Evolutionary conservation across 805 yeast genomes (phyloP).

Genomic region (Ogataea saltuana): DNA sequence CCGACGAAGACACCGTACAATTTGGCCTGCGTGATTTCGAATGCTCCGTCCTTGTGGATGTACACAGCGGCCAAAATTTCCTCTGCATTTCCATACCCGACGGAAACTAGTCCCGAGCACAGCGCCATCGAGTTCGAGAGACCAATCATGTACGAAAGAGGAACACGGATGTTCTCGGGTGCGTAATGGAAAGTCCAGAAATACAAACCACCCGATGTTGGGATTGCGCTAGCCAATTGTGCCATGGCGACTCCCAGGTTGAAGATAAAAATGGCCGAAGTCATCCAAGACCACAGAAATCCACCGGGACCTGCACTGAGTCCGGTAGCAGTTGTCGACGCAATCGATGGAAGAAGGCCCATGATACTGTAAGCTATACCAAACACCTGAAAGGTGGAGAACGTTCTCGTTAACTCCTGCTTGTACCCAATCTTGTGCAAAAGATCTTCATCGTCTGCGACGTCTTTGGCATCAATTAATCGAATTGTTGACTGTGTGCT

Average conservation of each 20-base stretch:
- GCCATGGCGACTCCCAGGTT: constrained; percentile 67
- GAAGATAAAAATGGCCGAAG: constrained; percentile 57
- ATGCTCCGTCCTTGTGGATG: constrained; percentile 50
- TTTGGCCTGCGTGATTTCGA: constrained; percentile 52
- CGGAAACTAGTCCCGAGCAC: constrained; percentile 66
- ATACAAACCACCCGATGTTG: constrained; percentile 76
- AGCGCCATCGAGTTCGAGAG: constrained; percentile 67
- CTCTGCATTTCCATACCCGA: constrained; percentile 68
- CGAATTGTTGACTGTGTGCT: background rate
- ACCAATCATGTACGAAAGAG: constrained; percentile 63
- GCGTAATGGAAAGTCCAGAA: constrained; percentile 70
- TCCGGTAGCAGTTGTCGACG: constrained; percentile 54
- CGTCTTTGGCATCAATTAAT: constrained; percentile 28
- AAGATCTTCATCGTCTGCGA: constrained; percentile 34
- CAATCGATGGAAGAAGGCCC: constrained; percentile 68
- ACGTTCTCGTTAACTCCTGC: constrained; percentile 63
- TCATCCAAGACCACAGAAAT: constrained; percentile 73
- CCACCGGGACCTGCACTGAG: constrained; percentile 65
- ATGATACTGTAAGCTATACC: constrained; percentile 75
- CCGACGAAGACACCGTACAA: constrained; percentile 69
- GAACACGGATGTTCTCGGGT: constrained; percentile 51
- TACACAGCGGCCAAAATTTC: constrained; percentile 61
- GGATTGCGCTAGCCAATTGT: constrained; percentile 66
- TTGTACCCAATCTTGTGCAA: constrained; percentile 66
- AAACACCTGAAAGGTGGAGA: constrained; percentile 62